These are phyloP conservation scores for Phycomyces blakesleeanus DNA, from an alignment of 192 early-diverging fungal genomes.

Conservation along the genomic window DNA sequence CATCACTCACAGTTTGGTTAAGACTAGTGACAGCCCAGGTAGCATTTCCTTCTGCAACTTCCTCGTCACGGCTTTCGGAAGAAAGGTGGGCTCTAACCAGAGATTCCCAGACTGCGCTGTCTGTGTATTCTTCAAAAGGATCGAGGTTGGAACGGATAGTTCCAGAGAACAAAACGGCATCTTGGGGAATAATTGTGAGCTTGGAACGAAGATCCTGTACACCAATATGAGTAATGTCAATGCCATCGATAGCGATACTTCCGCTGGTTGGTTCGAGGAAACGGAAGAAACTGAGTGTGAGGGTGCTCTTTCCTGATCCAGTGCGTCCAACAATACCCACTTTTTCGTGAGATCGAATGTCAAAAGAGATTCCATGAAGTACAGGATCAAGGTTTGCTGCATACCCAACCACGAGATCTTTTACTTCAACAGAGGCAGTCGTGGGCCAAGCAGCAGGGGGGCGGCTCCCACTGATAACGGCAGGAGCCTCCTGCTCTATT, in stretches of 20 bases:
- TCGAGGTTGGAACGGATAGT: slow-evolving; percentile 81
- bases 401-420: slow-evolving; percentile 76
- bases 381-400: slow-evolving; percentile 75
- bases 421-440: slow-evolving; percentile 65
- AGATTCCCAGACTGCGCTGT: slow-evolving; percentile 73
- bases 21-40: slow-evolving; percentile 46
- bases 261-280: slow-evolving; percentile 73
- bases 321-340: slow-evolving; percentile 90
- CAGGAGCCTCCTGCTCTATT: slow-evolving; percentile 73
- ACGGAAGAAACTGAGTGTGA: slow-evolving; percentile 77
- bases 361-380: slow-evolving; percentile 66
- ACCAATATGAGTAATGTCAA: slow-evolving; percentile 71
- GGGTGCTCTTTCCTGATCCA: slow-evolving; percentile 64
- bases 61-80: slow-evolving; percentile 1
- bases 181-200: slow-evolving; percentile 79
- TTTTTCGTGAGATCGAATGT: slow-evolving; percentile 63
- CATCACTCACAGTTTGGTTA: slow-evolving; percentile 74
- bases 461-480: slow-evolving; percentile 17
- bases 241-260: slow-evolving; percentile 67
- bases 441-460: slow-evolving; percentile 58
- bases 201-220: slow-evolving; percentile 64
- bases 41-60: slow-evolving; percentile 33
- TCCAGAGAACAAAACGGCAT: slow-evolving; percentile 64
- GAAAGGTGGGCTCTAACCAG: slow-evolving; percentile 68
- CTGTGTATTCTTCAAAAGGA: slow-evolving; percentile 64